A percentile compares a stretch with the other conserved stretches of the same genome.
phyloP scores from a whole-genome alignment of 1,284 basidiomycete species.

The Blastosporella zonata region DNA sequence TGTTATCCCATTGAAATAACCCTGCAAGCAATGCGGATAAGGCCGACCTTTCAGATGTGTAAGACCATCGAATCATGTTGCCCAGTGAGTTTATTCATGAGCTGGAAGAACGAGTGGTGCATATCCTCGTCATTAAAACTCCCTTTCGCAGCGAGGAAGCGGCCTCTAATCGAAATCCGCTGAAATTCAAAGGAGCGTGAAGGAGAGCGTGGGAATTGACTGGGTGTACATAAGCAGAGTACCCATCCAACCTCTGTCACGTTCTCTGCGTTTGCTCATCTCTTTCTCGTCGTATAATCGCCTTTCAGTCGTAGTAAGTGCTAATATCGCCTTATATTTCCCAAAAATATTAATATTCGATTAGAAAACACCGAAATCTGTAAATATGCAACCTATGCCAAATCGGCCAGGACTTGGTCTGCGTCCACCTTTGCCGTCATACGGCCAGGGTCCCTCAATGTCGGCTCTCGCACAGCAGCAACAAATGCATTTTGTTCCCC shows the following conservation, averaged over 20 bases:
- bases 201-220: slow-evolving; percentile 17
- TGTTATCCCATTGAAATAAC: too few species aligned
- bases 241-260: neutral
- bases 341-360: neutral
- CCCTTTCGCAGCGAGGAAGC: too few species aligned
- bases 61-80: too few species aligned
- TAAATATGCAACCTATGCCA: slow-evolving; percentile 59
- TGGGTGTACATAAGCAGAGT: slow-evolving; percentile 9
- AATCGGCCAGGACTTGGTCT: slow-evolving; percentile 83
- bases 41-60: too few species aligned
- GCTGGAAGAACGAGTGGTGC: too few species aligned
- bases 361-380: slow-evolving; percentile 6
- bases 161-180: too few species aligned
- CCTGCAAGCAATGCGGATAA: too few species aligned
- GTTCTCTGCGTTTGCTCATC: neutral
- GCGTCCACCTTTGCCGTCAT: slow-evolving; percentile 78
- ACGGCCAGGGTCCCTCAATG: slow-evolving; percentile 84
- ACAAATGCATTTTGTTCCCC: slow-evolving; percentile 64
- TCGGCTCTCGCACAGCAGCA: slow-evolving; percentile 83
- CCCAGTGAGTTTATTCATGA: too few species aligned
- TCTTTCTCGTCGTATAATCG: neutral
- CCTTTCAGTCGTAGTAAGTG: neutral
- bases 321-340: neutral
- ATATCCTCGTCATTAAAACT: too few species aligned
- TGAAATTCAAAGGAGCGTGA: too few species aligned